Evolutionary conservation across 495 filamentous ascomycete genomes (phyloP).

Genomic region (Penicillium crystallinum): DNA sequence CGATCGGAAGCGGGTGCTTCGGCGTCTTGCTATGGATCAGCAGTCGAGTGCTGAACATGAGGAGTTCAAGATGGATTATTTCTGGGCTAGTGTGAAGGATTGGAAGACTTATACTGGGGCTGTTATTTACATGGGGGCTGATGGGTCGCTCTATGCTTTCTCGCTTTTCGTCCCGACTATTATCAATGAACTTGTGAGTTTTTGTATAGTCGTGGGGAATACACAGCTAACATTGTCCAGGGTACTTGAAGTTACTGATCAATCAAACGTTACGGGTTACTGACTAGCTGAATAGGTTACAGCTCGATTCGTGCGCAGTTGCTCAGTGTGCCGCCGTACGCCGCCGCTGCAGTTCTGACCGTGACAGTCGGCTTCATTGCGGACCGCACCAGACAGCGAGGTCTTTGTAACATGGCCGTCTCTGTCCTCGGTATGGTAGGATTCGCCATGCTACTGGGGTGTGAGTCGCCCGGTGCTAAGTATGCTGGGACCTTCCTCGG

Average conservation of each 20-base stretch:
- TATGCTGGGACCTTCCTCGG: conserved; percentile 85
- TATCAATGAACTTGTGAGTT: conserved; percentile 53
- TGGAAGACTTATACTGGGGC: conserved; percentile 84
- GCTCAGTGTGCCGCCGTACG: conserved; percentile 84
- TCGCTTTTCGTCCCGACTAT: conserved; percentile 87
- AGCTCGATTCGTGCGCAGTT: conserved; percentile 67
- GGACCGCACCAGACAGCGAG: conserved; percentile 72
- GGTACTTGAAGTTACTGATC: conserved; percentile 7
- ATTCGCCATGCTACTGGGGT: conserved; percentile 71
- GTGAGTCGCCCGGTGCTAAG: conserved; percentile 54
- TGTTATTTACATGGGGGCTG: conserved; percentile 71
- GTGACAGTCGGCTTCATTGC: conserved; percentile 71
- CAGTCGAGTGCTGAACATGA: conserved; percentile 78
- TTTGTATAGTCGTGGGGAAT: background rate
- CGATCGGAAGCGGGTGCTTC: conserved; percentile 70
- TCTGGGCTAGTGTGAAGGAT: conserved; percentile 72
- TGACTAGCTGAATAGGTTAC: conserved; percentile 51
- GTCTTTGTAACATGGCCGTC: conserved; percentile 72
- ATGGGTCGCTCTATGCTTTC: conserved; percentile 77
- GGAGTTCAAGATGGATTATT: conserved; percentile 67
- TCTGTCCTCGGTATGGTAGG: conserved; percentile 70
- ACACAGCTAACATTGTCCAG: conserved; percentile 10
- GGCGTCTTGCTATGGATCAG: conserved; percentile 66
- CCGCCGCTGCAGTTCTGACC: conserved; percentile 72
- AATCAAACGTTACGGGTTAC: background rate